Evolutionary conservation across 768 basidiomycete genomes (phyloP).

Genomic region (Serendipita indica): DNA sequence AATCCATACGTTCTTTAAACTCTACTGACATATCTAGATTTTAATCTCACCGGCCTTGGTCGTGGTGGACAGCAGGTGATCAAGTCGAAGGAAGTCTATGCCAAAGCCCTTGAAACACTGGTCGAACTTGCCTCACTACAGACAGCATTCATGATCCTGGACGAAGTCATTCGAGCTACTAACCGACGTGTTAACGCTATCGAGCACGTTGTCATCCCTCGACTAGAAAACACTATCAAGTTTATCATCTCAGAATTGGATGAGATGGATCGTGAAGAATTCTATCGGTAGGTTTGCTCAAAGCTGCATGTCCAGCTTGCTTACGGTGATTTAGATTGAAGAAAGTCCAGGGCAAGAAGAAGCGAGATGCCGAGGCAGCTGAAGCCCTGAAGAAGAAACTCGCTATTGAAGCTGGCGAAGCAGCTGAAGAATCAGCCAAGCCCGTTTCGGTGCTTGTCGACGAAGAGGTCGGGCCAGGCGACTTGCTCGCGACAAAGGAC

Average conservation of each 20-base stretch:
- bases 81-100: constrained; percentile 91
- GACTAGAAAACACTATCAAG: constrained; percentile 92
- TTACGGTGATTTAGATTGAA: constrained; percentile 64
- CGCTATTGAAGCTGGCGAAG: constrained; percentile 13
- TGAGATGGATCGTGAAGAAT: constrained; percentile 96
- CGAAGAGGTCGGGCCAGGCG: constrained; percentile 28
- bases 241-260: constrained; percentile 96
- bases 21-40: constrained; percentile 38
- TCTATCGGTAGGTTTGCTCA: constrained; percentile 50
- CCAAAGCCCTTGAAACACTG: constrained; percentile 91
- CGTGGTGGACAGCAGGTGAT: constrained; percentile 94
- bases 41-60: constrained; percentile 92
- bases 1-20: background rate
- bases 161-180: constrained; percentile 98
- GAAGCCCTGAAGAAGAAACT: constrained; percentile 15
- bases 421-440: constrained; percentile 15
- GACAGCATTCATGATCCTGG: constrained; percentile 95
- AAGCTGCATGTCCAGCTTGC: constrained; percentile 8
- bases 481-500: constrained; percentile 78
- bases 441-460: constrained; percentile 11
- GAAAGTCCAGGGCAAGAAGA: constrained; percentile 97
- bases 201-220: constrained; percentile 91
- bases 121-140: constrained; percentile 94
- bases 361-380: constrained; percentile 48
- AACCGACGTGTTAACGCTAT: constrained; percentile 98